Evolutionary conservation across 2,329 filamentous ascomycete genomes (phyloP).

Genomic region (Dryadomyces quercivorus): DNA sequence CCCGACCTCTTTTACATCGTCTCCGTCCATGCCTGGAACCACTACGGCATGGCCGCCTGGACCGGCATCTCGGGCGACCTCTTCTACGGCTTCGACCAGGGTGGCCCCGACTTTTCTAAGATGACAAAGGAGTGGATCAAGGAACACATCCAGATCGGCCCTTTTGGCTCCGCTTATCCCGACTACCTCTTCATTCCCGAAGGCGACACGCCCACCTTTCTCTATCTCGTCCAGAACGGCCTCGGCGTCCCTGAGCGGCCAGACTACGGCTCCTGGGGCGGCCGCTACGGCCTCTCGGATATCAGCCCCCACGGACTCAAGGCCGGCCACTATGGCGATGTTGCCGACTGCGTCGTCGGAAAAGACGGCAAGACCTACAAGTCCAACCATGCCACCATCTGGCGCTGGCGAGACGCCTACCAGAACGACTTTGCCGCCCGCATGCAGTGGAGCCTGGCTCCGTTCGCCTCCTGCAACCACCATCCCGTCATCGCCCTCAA

Average conservation of each 20-base stretch:
- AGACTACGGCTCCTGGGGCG: slow-evolving; percentile 36
- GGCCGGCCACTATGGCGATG: slow-evolving; percentile 18
- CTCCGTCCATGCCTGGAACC: slow-evolving; percentile 42
- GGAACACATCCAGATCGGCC: slow-evolving; percentile 37
- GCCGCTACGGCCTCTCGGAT: slow-evolving; percentile 27
- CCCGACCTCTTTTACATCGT: slow-evolving; percentile 44
- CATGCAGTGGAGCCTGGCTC: slow-evolving; percentile 24
- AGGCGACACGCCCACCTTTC: slow-evolving; percentile 37
- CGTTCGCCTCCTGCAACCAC: slow-evolving; percentile 25
- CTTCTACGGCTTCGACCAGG: slow-evolving; percentile 24
- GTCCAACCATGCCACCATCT: slow-evolving; percentile 24
- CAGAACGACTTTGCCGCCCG: slow-evolving; percentile 30
- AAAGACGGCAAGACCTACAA: slow-evolving; percentile 16
- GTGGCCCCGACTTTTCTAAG: slow-evolving; percentile 31
- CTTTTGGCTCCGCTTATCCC: slow-evolving; percentile 31
- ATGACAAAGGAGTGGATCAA: slow-evolving; percentile 39
- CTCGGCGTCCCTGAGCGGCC: slow-evolving; percentile 33
- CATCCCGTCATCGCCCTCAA: slow-evolving; percentile 31
- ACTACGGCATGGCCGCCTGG: slow-evolving; percentile 43
- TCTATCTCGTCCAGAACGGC: slow-evolving; percentile 36
- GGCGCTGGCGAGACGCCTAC: slow-evolving; percentile 27
- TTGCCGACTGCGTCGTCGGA: slow-evolving; percentile 17
- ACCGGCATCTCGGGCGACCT: slow-evolving; percentile 29
- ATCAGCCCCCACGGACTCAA: slow-evolving; percentile 19
- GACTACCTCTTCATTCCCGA: slow-evolving; percentile 38